phyloP scores from a whole-genome alignment of 2,329 filamentous ascomycete species.

The Stemphylium lycopersici region DNA sequence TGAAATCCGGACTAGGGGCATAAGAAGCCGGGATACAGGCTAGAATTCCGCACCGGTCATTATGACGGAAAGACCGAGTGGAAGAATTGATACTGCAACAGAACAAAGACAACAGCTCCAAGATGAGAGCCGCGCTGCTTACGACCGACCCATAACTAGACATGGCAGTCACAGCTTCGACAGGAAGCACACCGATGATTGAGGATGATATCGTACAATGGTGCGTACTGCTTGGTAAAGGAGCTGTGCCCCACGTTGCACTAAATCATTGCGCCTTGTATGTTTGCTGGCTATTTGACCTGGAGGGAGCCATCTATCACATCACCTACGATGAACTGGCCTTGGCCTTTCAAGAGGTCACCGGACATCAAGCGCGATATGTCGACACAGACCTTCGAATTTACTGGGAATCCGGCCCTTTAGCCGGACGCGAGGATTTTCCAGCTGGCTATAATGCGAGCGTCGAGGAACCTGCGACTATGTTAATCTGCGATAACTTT shows the following conservation, averaged over 20 bases:
- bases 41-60: slow-evolving; percentile 23
- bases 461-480: no score
- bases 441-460: no score
- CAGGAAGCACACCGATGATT: no score
- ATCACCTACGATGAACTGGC: slow-evolving; percentile 38
- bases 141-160: slow-evolving; percentile 41
- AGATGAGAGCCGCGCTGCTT: slow-evolving; percentile 34
- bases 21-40: not conserved
- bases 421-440: no score
- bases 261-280: slow-evolving; percentile 37
- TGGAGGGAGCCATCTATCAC: slow-evolving; percentile 37
- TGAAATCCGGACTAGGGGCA: not conserved
- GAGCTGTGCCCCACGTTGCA: no score
- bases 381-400: slow-evolving; percentile 9
- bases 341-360: slow-evolving; percentile 40
- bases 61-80: slow-evolving; percentile 51
- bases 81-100: slow-evolving; percentile 27
- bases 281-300: slow-evolving; percentile 39
- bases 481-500: slow-evolving; percentile 39
- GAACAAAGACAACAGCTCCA: not conserved
- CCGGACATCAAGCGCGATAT: slow-evolving; percentile 38
- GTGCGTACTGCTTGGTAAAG: no score
- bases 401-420: no score
- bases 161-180: slow-evolving; percentile 16
- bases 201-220: no score